Percentiles rank a stretch among this genome's conserved stretches.
These are phyloP conservation scores for Rubroboletus pulcherrimus DNA, from an alignment of 768 basidiomycete genomes.

Conservation along the genomic window DNA sequence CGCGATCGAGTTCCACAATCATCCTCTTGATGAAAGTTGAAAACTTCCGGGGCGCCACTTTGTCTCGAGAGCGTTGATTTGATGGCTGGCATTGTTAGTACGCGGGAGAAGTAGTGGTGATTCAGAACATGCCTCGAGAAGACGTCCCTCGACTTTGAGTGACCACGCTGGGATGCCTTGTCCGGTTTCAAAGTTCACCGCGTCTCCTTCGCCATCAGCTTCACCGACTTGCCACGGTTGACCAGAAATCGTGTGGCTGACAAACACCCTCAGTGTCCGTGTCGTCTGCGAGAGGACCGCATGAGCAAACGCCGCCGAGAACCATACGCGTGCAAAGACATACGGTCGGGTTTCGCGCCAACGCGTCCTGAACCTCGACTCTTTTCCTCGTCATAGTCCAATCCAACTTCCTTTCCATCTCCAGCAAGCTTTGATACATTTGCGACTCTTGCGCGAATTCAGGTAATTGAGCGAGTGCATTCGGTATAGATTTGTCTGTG, in stretches of 20 bases:
- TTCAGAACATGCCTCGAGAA: conserved; percentile 62
- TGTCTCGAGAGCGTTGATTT: conserved; percentile 63
- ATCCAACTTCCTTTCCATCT: conserved; percentile 88
- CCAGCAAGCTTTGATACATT: conserved; percentile 82
- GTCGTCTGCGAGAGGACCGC: conserved; percentile 52
- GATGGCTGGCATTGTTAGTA: conserved; percentile 38
- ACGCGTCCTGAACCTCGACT: conserved; percentile 87
- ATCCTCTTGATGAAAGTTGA: conserved; percentile 81
- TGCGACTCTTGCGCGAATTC: conserved; percentile 77
- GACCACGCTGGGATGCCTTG: conserved; percentile 89
- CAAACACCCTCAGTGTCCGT: conserved; percentile 78
- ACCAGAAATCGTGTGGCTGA: conserved; percentile 83
- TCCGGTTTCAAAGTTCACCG: conserved; percentile 70
- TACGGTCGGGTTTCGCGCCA: conserved; percentile 66
- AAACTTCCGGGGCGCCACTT: conserved; percentile 66
- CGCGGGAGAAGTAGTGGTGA: not conserved
- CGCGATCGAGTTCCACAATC: conserved; percentile 84
- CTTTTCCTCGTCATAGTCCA: conserved; percentile 93
- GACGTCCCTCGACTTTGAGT: conserved; percentile 80
- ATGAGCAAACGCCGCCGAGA: conserved; percentile 2
- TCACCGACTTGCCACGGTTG: conserved; percentile 78
- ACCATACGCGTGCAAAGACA: not conserved
- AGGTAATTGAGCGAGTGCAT: conserved; percentile 67
- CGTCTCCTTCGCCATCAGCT: conserved; percentile 30
- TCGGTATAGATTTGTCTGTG: conserved; percentile 75